These are phyloP conservation scores for Sodiomyces alkalinus DNA, from an alignment of 2,329 filamentous ascomycete genomes.

Conservation along the genomic window DNA sequence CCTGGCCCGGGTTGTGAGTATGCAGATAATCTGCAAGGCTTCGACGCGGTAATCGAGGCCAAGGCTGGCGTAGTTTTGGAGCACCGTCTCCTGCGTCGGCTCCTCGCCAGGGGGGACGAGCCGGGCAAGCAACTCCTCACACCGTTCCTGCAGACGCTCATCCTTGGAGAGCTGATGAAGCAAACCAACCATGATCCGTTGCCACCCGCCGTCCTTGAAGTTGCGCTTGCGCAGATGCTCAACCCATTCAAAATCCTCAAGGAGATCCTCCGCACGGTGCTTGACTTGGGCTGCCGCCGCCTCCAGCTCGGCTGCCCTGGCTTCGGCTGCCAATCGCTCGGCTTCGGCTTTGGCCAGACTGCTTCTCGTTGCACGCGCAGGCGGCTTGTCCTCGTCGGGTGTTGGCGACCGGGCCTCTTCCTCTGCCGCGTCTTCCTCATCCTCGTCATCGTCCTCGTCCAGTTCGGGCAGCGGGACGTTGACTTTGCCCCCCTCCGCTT, in stretches of 20 bases:
- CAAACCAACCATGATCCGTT: slow-evolving; percentile 75
- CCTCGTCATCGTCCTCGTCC: slow-evolving; percentile 55
- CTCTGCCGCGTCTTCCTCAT: slow-evolving; percentile 44
- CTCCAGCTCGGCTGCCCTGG: slow-evolving; percentile 34
- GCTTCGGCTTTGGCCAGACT: slow-evolving; percentile 72
- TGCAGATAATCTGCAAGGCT: slow-evolving; percentile 71
- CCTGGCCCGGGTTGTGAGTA: slow-evolving; percentile 75
- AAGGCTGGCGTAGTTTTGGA: slow-evolving; percentile 55
- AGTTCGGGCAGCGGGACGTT: slow-evolving; percentile 66
- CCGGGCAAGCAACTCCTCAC: slow-evolving; percentile 64
- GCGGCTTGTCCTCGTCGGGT: slow-evolving; percentile 56
- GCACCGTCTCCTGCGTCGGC: slow-evolving; percentile 60
- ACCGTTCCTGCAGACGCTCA: slow-evolving; percentile 51
- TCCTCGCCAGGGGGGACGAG: slow-evolving; percentile 74
- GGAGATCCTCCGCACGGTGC: slow-evolving; percentile 62
- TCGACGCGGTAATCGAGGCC: slow-evolving; percentile 72
- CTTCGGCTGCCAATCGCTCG: slow-evolving; percentile 48
- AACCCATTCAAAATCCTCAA: slow-evolving; percentile 67
- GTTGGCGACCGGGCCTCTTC: slow-evolving; percentile 37
- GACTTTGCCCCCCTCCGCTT: slow-evolving; percentile 62
- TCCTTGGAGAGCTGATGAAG: slow-evolving; percentile 72
- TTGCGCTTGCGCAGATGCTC: slow-evolving; percentile 70
- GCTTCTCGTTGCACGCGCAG: slow-evolving; percentile 64
- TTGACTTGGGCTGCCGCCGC: slow-evolving; percentile 31
- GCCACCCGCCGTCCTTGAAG: slow-evolving; percentile 81